phyloP scores from a whole-genome alignment of 129 eudicot species.

The Escallonia rubra region DNA sequence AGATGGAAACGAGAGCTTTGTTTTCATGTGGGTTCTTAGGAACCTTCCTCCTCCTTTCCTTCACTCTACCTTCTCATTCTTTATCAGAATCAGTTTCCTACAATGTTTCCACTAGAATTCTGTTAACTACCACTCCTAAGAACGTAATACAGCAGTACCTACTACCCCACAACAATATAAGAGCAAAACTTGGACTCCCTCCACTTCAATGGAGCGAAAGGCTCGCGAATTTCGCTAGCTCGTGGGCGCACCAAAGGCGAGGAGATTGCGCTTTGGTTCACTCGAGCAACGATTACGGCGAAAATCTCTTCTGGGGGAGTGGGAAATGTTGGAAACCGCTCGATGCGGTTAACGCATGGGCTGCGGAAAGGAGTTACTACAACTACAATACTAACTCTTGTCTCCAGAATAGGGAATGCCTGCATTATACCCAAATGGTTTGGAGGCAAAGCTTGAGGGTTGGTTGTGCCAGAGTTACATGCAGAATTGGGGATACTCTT shows the following conservation, averaged over 20 bases:
- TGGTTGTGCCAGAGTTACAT: conserved; percentile 6
- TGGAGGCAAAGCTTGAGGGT: neutral
- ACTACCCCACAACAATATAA: neutral
- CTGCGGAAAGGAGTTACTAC: neutral
- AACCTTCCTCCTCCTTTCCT: no score
- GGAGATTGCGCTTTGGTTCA: neutral
- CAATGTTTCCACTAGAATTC: neutral
- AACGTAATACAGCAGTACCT: neutral
- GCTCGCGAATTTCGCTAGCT: neutral
- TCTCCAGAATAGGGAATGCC: neutral
- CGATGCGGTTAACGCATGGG: neutral
- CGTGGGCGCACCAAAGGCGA: neutral
- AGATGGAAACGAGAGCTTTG: no score
- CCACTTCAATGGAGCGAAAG: conserved; percentile 4
- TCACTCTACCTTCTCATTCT: no score
- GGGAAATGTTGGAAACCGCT: neutral
- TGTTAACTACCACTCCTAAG: neutral
- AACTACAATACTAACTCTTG: neutral
- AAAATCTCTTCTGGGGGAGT: neutral
- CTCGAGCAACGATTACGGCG: neutral
- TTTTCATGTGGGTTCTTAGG: no score
- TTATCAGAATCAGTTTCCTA: no score
- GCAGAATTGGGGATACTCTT: neutral
- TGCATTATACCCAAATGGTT: neutral
- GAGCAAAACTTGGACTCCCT: conserved; percentile 7